These are phyloP conservation scores for Sherardia arvensis DNA, from an alignment of 257 asterid genomes.

Conservation along the genomic window DNA sequence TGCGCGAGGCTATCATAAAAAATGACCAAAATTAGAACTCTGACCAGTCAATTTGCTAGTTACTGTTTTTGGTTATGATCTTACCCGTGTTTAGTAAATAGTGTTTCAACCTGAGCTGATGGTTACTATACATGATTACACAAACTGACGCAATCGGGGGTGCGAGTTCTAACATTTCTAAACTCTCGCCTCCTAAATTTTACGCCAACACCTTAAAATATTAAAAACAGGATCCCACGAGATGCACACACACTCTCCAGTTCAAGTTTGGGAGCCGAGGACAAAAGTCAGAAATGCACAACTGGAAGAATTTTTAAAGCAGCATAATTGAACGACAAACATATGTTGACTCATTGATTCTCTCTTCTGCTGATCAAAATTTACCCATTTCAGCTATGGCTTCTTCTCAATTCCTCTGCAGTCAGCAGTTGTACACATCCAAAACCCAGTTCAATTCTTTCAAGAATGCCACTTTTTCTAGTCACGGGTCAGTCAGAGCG, in stretches of 20 bases:
- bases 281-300: background rate
- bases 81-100: too few species aligned
- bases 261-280: slow-evolving; percentile 1
- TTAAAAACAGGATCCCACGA: slow-evolving; percentile 12
- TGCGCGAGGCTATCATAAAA: too few species aligned
- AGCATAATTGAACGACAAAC: background rate
- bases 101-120: too few species aligned
- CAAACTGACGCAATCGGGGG: too few species aligned
- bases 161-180: background rate
- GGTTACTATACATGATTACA: too few species aligned
- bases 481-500: slow-evolving; percentile 28
- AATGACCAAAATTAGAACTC: too few species aligned
- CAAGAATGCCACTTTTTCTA: slow-evolving; percentile 28
- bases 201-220: background rate
- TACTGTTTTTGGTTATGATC: too few species aligned
- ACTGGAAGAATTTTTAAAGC: background rate
- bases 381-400: slow-evolving; percentile 31
- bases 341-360: background rate
- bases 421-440: slow-evolving; percentile 30
- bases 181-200: background rate
- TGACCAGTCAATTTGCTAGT: too few species aligned
- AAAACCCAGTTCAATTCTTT: slow-evolving; percentile 36
- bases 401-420: slow-evolving; percentile 46
- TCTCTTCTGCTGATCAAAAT: background rate
- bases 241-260: slow-evolving; percentile 3